These are phyloP conservation scores for Globisporangium emineosum DNA, from an alignment of 352 stramenopile genomes.

Conservation along the genomic window DNA sequence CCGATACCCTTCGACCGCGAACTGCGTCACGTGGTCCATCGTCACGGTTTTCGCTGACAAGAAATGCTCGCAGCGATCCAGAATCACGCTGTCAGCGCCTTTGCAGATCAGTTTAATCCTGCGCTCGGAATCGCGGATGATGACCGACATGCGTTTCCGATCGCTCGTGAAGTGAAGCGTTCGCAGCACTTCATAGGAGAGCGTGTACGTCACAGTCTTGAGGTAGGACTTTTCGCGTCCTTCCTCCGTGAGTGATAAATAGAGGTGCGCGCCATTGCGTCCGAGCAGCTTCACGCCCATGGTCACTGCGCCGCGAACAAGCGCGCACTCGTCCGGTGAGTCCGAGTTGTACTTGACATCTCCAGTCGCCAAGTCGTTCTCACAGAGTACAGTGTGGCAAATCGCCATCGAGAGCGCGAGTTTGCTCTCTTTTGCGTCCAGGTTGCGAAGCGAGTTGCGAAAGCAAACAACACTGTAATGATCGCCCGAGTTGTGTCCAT, in stretches of 20 bases:
- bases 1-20: conserved; percentile 80
- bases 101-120: conserved; percentile 77
- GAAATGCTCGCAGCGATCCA: conserved; percentile 65
- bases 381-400: conserved; percentile 86
- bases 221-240: conserved; percentile 45
- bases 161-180: conserved; percentile 78
- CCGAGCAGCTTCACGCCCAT: conserved; percentile 84
- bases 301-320: conserved; percentile 75
- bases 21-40: conserved; percentile 78
- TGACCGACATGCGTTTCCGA: conserved; percentile 82
- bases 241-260: conserved; percentile 66
- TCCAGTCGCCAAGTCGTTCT: conserved; percentile 35
- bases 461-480: conserved; percentile 32
- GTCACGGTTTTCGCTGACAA: conserved; percentile 48
- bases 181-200: conserved; percentile 65
- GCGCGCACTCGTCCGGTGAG: conserved; percentile 91
- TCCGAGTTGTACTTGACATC: conserved; percentile 85
- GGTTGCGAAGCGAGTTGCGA: conserved; percentile 42
- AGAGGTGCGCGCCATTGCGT: conserved; percentile 45
- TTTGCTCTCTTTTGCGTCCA: conserved; percentile 50
- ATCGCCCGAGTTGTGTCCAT: conserved; percentile 2
- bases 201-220: conserved; percentile 64
- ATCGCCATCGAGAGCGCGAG: conserved; percentile 74
- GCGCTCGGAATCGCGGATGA: conserved; percentile 54
- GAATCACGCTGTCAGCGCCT: conserved; percentile 73